Evolutionary conservation across 441 rosid genomes (phyloP), one percentile per base, ranked within the genome.

Genomic region (Mallotus japonicus): DNA sequence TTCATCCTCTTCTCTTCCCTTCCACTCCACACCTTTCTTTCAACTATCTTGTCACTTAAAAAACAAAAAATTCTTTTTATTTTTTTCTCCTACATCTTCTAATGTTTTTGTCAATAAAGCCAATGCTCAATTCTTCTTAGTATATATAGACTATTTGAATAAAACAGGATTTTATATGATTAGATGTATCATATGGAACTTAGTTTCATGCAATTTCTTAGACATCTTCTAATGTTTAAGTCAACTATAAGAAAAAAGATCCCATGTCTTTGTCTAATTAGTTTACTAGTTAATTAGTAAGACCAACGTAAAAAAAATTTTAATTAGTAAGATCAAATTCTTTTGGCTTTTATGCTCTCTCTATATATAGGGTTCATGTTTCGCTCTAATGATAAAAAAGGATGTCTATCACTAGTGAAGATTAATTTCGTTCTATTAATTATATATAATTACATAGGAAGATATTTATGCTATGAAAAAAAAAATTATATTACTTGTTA

Each of bases 31-130:
- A 6, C 44, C 44, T 16, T 71, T 79, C 76, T 63, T 73, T 77
- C 66, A 65, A 68, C 72, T 51, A 51, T 77, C 79, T 65, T 62
- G 65, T 73, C 80, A 61, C 56, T 53, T 40, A 44, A 24, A 28
- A 28, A 24, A 24, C 0, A 24, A 28, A 28, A 28, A 24, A 14
- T 47, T 57, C 42, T 20, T 34, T 24, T 40, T 20, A 64, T 46
- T 34, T 74, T 49, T 51, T 42, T 65, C 50, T 47, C 3, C 32
- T 28, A 20, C 51, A 17, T 28, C 22, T 67, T 46, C 32, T 28
- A 28, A 50, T 53, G 71, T 24, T 66, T 56, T 42, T 24, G 20
- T 56, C 47, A 70, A 28, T 69, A 24, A 42, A 24, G 46, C 55
- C 70, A 22, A 13, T 65, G 40, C 69, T 49, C 46, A 28, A 67